Evolutionary conservation across 2,329 filamentous ascomycete genomes (phyloP).

Genomic region (Botrytis hyacinthi): DNA sequence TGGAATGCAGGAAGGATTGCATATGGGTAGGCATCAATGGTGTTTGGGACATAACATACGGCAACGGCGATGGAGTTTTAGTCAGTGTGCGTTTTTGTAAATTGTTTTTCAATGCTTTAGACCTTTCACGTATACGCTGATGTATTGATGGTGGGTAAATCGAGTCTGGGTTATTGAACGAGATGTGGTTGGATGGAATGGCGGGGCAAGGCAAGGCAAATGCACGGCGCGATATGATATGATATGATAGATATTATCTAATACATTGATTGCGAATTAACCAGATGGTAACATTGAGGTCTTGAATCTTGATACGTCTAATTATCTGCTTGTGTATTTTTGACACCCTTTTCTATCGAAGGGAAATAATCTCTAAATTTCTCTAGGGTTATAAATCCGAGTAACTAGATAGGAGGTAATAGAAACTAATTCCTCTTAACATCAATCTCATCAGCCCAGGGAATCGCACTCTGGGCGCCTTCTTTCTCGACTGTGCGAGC

Average conservation of each 20-base stretch:
- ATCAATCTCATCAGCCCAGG: conserved; percentile 56
- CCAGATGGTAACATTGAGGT: neutral
- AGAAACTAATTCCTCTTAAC: neutral
- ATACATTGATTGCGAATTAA: neutral
- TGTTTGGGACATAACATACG: conserved; percentile 15
- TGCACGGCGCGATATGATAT: neutral
- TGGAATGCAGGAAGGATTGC: conserved; percentile 16
- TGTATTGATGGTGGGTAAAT: conserved; percentile 7
- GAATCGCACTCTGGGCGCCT: conserved; percentile 66
- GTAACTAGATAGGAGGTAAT: neutral
- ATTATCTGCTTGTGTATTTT: neutral
- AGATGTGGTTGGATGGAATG: conserved; percentile 1
- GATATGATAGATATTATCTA: conserved; percentile 1
- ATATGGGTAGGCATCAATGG: conserved; percentile 19
- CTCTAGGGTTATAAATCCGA: neutral
- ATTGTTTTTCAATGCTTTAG: neutral
- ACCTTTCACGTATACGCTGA: conserved; percentile 8
- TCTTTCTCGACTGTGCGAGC: conserved; percentile 63
- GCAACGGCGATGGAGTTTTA: conserved; percentile 6
- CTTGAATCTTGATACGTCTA: neutral
- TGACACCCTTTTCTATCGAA: neutral
- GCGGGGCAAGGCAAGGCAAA: neutral
- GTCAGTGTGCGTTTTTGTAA: neutral
- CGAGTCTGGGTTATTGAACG: neutral
- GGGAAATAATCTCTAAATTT: neutral